Conservation (phyloP, 73 alveolate species). For the Blepharisma japonicum region DNA sequence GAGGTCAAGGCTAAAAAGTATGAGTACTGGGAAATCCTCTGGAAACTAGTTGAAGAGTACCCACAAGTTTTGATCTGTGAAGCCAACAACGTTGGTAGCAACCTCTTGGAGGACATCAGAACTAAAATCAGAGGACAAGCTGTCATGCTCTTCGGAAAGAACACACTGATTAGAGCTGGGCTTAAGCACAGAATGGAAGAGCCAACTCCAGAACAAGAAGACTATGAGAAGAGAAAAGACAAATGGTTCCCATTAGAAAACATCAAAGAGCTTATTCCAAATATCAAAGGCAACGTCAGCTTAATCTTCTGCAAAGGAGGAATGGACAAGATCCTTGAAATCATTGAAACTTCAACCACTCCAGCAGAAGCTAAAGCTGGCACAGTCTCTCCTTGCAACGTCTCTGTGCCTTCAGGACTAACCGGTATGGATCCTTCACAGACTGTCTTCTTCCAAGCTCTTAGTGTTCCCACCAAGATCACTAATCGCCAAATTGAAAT, state of each 20-base stretch:
- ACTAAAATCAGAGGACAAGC: constrained; percentile 66
- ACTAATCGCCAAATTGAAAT: constrained; percentile 98
- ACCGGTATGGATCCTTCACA: constrained; percentile 99
- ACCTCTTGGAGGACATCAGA: constrained; percentile 59
- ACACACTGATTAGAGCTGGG: constrained; percentile 70
- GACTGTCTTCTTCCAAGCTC: constrained; percentile 98
- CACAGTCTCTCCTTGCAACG: constrained; percentile 93
- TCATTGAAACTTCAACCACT: constrained; percentile 65
- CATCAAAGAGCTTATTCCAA: constrained; percentile 38
- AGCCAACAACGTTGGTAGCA: constrained; percentile 57
- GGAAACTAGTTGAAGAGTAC: constrained; percentile 53
- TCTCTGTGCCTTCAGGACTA: constrained; percentile 98
- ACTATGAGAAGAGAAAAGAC: constrained; percentile 61
- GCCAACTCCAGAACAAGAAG: constrained; percentile 51
- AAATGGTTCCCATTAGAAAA: constrained; percentile 50
- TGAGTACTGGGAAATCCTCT: constrained; percentile 51
- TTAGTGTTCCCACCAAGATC: constrained; percentile 95
- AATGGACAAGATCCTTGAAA: constrained; percentile 78
- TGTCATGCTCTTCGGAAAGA: constrained; percentile 75
- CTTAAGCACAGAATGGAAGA: constrained; percentile 49
- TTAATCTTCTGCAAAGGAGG: constrained; percentile 89
- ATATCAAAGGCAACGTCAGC: constrained; percentile 76
- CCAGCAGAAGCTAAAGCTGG: constrained; percentile 98
- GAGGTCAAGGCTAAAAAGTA: constrained; percentile 58
- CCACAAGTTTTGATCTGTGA: constrained; percentile 48